Evolutionary conservation across 2,329 filamentous ascomycete genomes (phyloP).

Genomic region (Zymoseptoria brevis): DNA sequence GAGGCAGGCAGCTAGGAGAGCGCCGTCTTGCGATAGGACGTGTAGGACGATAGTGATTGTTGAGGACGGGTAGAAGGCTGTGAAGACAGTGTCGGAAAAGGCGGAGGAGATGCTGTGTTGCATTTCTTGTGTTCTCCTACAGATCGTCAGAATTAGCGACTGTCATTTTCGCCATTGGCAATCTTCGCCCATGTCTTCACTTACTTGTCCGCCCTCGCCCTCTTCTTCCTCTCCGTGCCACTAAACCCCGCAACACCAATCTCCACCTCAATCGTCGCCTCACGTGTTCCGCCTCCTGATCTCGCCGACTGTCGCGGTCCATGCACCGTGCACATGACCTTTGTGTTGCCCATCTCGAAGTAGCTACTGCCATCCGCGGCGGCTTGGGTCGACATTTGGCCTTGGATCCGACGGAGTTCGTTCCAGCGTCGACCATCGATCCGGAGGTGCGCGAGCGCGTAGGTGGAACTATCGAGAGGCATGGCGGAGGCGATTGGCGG

Average conservation of each 20-base stretch:
- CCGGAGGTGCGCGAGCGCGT: constrained; percentile 67
- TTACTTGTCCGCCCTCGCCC: constrained; percentile 69
- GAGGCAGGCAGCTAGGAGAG: constrained; percentile 77
- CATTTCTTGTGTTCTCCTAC: constrained; percentile 71
- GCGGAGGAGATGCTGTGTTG: constrained; percentile 70
- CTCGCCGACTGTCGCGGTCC: constrained; percentile 68
- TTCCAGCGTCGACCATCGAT: constrained; percentile 84
- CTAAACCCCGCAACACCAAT: constrained; percentile 83
- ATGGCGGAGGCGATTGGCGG: constrained; percentile 41
- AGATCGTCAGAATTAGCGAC: constrained; percentile 5
- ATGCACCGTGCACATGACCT: constrained; percentile 85
- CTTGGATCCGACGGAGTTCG: constrained; percentile 80
- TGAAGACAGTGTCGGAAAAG: constrained; percentile 70
- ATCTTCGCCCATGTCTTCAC: constrained; percentile 22
- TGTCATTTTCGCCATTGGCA: background rate
- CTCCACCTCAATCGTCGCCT: constrained; percentile 67
- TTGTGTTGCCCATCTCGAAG: constrained; percentile 95
- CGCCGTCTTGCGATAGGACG: constrained; percentile 83
- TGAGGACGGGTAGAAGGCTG: constrained; percentile 80
- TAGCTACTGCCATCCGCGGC: constrained; percentile 89
- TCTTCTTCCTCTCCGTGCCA: constrained; percentile 73
- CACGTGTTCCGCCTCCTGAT: constrained; percentile 41
- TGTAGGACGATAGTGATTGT: constrained; percentile 78
- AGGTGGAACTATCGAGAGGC: constrained; percentile 92
- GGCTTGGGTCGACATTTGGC: constrained; percentile 84